A percentile compares a stretch with the other conserved stretches of the same genome.
Conservation (phyloP, 805 yeast genomes). For the Soucietia sequanensis region DNA sequence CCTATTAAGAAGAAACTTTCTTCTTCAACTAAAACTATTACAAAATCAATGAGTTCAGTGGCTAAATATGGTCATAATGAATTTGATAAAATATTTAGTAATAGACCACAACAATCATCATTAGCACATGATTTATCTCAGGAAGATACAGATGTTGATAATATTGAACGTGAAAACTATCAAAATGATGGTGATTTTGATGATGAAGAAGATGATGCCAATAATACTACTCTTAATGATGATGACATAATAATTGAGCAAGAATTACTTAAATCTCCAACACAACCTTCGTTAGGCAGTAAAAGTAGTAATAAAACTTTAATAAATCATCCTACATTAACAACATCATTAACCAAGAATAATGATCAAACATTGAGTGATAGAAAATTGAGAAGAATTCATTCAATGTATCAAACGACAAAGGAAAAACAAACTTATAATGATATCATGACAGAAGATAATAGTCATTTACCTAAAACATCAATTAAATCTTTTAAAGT, state of each 20-base stretch:
- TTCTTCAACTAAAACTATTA: conserved; percentile 17
- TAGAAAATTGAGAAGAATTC: conserved; percentile 51
- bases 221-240: conserved; percentile 2
- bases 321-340: background rate
- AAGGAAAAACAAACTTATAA: conserved; percentile 21
- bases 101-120: background rate
- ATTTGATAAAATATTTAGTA: conserved; percentile 5
- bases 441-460: conserved; percentile 22
- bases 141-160: conserved; percentile 10
- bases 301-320: conserved; percentile 3
- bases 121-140: background rate
- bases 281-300: conserved; percentile 14
- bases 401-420: conserved; percentile 63
- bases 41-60: conserved; percentile 18
- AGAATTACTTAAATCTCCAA: background rate
- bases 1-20: conserved; percentile 21
- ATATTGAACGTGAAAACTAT: conserved; percentile 10
- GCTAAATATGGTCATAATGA: conserved; percentile 15
- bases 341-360: conserved; percentile 2
- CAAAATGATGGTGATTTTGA: conserved; percentile 16
- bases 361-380: conserved; percentile 34
- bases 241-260: background rate
- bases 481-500: conserved; percentile 27
- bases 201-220: background rate
- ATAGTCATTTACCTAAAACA: conserved; percentile 30